These are phyloP conservation scores for Thalassiosira oceanica DNA, from an alignment of 352 stramenopile genomes.

Conservation along the genomic window DNA sequence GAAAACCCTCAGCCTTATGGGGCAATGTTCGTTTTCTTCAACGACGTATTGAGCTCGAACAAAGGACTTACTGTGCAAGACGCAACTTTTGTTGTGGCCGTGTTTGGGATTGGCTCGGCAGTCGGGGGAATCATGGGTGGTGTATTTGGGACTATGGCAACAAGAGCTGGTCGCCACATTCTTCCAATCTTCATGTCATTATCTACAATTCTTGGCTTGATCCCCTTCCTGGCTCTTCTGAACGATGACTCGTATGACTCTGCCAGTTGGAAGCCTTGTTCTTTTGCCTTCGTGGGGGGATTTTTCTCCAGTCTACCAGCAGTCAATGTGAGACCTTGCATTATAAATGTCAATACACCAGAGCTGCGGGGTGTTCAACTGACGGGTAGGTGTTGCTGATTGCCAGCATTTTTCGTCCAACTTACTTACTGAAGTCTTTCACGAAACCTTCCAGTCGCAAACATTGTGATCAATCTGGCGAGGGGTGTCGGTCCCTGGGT, in stretches of 20 bases:
- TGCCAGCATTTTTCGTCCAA: too few relatives aligned
- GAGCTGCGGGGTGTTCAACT: conserved; percentile 64
- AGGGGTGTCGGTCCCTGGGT: conserved; percentile 55
- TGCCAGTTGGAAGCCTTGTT: conserved; percentile 34
- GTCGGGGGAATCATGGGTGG: conserved; percentile 65
- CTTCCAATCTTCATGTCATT: conserved; percentile 63
- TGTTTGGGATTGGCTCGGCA: conserved; percentile 67
- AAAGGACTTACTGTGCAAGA: conserved; percentile 59
- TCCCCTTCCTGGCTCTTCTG: conserved; percentile 57
- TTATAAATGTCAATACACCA: conserved; percentile 76
- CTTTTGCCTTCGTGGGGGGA: conserved; percentile 47
- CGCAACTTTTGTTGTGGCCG: conserved; percentile 65
- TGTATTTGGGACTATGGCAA: conserved; percentile 50
- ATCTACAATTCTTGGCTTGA: conserved; percentile 50
- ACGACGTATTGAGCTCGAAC: conserved; percentile 75
- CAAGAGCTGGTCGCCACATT: conserved; percentile 32
- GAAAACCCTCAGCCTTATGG: conserved; percentile 79
- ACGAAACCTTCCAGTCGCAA: too few relatives aligned
- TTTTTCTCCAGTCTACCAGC: conserved; percentile 53
- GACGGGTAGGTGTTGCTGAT: too few relatives aligned
- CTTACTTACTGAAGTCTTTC: too few relatives aligned
- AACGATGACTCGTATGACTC: conserved; percentile 48
- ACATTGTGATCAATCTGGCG: conserved; percentile 63
- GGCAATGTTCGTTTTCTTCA: conserved; percentile 77
- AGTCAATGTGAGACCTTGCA: conserved; percentile 69